phyloP scores from a whole-genome alignment of 495 filamentous ascomycete species.

The Polyplosphaeria fusca region DNA sequence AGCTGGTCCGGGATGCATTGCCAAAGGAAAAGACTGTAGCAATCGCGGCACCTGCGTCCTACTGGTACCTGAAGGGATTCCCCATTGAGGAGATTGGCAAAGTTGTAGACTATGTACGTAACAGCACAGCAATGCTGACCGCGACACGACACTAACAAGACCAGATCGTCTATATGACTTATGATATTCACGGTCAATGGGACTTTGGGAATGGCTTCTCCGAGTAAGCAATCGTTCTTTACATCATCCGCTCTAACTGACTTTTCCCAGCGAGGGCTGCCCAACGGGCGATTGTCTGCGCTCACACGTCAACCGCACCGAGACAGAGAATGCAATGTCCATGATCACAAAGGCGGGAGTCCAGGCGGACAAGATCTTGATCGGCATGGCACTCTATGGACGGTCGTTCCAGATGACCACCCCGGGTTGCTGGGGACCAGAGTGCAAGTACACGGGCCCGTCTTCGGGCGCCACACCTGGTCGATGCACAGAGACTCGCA shows the following conservation, averaged over 20 bases:
- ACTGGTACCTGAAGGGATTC: slow-evolving; percentile 21
- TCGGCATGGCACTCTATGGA: slow-evolving; percentile 45
- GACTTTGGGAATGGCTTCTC: slow-evolving; percentile 34
- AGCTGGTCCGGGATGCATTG: background rate
- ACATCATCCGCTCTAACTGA: too few species aligned
- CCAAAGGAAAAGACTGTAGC: slow-evolving; percentile 21
- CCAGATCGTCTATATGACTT: slow-evolving; percentile 27
- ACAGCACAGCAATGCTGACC: too few species aligned
- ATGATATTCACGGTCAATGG: slow-evolving; percentile 35
- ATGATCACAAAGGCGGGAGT: slow-evolving; percentile 55
- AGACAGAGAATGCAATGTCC: slow-evolving; percentile 42
- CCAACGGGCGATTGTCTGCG: slow-evolving; percentile 42
- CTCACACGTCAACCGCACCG: slow-evolving; percentile 47
- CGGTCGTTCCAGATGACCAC: slow-evolving; percentile 43
- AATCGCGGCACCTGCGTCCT: slow-evolving; percentile 20
- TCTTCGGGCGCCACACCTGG: background rate
- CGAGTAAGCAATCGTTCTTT: background rate
- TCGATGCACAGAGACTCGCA: background rate
- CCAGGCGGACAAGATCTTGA: slow-evolving; percentile 40
- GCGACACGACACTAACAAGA: too few species aligned
- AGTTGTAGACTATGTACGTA: slow-evolving; percentile 14
- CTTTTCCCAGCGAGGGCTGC: slow-evolving; percentile 37
- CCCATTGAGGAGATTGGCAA: slow-evolving; percentile 6
- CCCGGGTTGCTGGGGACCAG: slow-evolving; percentile 31
- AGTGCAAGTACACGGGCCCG: slow-evolving; percentile 34